Conservation (phyloP, 1,139 yeast genomes). For the Yamadazyma dushanensis region DNA sequence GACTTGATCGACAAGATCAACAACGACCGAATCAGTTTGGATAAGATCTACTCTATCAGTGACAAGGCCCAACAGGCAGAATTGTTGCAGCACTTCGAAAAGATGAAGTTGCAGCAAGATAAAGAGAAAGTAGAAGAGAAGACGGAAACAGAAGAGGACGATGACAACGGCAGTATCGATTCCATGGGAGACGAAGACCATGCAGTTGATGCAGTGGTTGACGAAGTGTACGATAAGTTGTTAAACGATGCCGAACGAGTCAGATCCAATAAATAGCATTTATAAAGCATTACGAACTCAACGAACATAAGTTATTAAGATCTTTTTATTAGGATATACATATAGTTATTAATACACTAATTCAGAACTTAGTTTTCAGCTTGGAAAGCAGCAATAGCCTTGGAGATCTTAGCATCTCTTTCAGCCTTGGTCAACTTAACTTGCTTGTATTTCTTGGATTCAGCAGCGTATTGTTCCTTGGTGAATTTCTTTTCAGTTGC, state of each 20-base stretch:
- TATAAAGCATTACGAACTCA: neutral
- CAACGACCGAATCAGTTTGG: conserved; percentile 51
- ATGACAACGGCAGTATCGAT: conserved; percentile 35
- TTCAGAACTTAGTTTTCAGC: conserved; percentile 44
- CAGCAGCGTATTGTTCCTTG: conserved; percentile 98
- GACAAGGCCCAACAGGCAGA: conserved; percentile 14
- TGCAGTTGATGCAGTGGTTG: conserved; percentile 46
- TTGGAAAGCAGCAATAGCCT: conserved; percentile 87
- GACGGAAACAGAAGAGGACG: conserved; percentile 6
- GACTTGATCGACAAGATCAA: conserved; percentile 70
- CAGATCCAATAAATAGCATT: conserved; percentile 39
- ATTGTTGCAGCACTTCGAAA: conserved; percentile 13
- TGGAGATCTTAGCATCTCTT: conserved; percentile 85
- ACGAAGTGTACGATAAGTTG: conserved; percentile 69
- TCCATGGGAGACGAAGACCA: conserved; percentile 21
- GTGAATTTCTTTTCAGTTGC: conserved; percentile 92
- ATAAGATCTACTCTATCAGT: conserved; percentile 46
- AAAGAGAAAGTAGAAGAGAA: conserved; percentile 3
- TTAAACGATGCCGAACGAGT: conserved; percentile 67
- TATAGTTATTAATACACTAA: conserved; percentile 1
- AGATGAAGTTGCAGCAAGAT: conserved; percentile 13
- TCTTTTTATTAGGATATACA: conserved; percentile 2
- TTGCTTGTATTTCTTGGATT: conserved; percentile 88
- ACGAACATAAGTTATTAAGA: neutral
- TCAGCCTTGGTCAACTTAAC: conserved; percentile 87